Conservation (phyloP, 208 protist species). For the Kentomonas sorsogonicus region DNA sequence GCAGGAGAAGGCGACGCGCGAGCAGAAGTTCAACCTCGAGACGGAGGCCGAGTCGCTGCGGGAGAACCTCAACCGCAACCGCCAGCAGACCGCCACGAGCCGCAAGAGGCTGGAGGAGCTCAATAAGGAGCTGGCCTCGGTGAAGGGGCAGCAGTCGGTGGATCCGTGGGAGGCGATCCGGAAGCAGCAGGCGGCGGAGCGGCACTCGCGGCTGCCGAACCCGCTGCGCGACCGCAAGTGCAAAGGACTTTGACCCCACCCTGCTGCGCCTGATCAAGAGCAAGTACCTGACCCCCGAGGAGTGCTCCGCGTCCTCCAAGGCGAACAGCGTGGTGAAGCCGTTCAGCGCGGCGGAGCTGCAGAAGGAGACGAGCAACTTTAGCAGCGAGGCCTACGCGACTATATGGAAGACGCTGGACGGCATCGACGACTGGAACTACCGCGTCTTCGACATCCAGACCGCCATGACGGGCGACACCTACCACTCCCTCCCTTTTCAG, state of each 20-base stretch:
- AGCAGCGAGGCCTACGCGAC: conserved; percentile 25
- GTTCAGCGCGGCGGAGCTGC: conserved; percentile 48
- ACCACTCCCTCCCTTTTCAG: conserved; percentile 50
- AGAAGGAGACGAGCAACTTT: conserved; percentile 25
- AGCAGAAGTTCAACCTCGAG: conserved; percentile 49
- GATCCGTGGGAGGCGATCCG: conserved; percentile 38
- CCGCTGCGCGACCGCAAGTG: conserved; percentile 60
- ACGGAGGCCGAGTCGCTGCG: conserved; percentile 61
- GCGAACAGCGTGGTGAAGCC: conserved; percentile 67
- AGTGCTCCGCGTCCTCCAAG: conserved; percentile 31
- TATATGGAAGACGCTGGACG: conserved; percentile 64
- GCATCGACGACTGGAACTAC: conserved; percentile 84
- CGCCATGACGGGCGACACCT: conserved; percentile 74
- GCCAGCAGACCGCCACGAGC: conserved; percentile 38
- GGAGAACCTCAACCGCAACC: conserved; percentile 54
- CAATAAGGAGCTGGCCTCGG: conserved; percentile 26
- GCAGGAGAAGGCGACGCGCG: conserved; percentile 28
- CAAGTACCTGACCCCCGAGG: conserved; percentile 42
- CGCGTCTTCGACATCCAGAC: conserved; percentile 80
- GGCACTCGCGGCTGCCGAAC: conserved; percentile 38
- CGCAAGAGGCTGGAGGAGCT: conserved; percentile 61
- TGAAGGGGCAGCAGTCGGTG: conserved; percentile 23
- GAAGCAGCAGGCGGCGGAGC: conserved; percentile 33
- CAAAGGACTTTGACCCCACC: conserved; percentile 66
- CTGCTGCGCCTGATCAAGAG: conserved; percentile 87